These are phyloP conservation scores for Talaromyces piceae DNA, from an alignment of 2,329 filamentous ascomycete species.

Conservation along the genomic window DNA sequence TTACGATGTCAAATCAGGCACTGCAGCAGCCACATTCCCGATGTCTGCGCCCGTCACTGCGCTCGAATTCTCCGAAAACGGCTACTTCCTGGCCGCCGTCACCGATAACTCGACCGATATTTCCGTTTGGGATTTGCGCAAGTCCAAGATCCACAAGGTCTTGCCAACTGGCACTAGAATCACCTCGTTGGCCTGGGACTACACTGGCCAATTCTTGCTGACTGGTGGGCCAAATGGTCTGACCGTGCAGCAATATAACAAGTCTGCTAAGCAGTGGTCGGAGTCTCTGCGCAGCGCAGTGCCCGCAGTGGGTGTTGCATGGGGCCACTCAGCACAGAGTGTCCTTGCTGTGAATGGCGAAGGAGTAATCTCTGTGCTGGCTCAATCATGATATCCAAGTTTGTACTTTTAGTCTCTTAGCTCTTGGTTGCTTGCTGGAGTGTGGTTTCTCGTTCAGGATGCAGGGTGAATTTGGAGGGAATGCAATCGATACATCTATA, in stretches of 20 bases:
- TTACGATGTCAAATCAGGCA: slow-evolving; percentile 75
- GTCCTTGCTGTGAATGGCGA: slow-evolving; percentile 68
- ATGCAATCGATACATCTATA: background rate
- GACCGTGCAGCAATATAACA: slow-evolving; percentile 83
- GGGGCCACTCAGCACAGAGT: slow-evolving; percentile 68
- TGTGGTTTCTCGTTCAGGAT: background rate
- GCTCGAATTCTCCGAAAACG: slow-evolving; percentile 89
- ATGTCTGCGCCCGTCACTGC: slow-evolving; percentile 60
- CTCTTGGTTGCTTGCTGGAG: background rate
- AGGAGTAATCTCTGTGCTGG: slow-evolving; percentile 66
- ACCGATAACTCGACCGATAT: slow-evolving; percentile 70
- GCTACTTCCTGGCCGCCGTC: slow-evolving; percentile 85
- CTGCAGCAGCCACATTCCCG: slow-evolving; percentile 66
- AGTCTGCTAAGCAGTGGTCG: slow-evolving; percentile 79
- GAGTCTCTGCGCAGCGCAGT: slow-evolving; percentile 74
- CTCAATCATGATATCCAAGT: slow-evolving; percentile 41
- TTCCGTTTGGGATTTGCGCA: slow-evolving; percentile 86
- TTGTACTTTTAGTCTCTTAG: slow-evolving; percentile 15
- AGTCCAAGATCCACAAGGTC: slow-evolving; percentile 73
- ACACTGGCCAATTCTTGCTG: slow-evolving; percentile 86
- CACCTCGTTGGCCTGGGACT: slow-evolving; percentile 78
- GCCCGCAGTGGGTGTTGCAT: slow-evolving; percentile 64
- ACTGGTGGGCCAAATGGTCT: slow-evolving; percentile 72
- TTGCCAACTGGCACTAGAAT: slow-evolving; percentile 77
- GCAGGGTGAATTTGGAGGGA: background rate